These are phyloP conservation scores for Lactarius vividus DNA, from an alignment of 768 basidiomycete species.

Conservation along the genomic window DNA sequence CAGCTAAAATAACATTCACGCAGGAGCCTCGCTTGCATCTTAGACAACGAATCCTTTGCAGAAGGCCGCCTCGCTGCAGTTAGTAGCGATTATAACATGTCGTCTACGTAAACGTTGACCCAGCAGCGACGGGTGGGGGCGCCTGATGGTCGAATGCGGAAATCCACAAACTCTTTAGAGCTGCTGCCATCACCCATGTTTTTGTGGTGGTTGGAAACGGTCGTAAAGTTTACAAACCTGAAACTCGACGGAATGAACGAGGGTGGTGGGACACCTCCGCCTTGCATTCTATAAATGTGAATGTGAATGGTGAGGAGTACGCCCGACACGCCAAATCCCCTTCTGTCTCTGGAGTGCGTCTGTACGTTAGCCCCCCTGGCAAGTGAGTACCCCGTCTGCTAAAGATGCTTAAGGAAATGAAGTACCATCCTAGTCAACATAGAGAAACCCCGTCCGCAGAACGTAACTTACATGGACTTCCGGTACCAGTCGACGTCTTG, in stretches of 20 bases:
- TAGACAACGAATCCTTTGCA: conserved; percentile 23
- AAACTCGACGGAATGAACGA: conserved; percentile 16
- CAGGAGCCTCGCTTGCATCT: conserved; percentile 16
- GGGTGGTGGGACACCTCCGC: conserved; percentile 15
- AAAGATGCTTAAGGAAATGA: conserved; percentile 14
- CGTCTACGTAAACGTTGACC: conserved; percentile 23
- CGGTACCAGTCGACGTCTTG: conserved; percentile 11
- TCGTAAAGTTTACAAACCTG: conserved; percentile 22
- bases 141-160: conserved; percentile 13
- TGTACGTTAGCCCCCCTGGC: neutral
- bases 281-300: conserved; percentile 25
- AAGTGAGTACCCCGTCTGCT: conserved; percentile 19
- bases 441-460: neutral
- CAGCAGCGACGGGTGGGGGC: conserved; percentile 19
- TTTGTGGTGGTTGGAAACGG: conserved; percentile 13
- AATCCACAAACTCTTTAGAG: conserved; percentile 11
- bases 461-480: conserved; percentile 11
- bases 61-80: conserved; percentile 25
- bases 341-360: conserved; percentile 15
- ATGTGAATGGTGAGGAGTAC: conserved; percentile 12
- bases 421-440: conserved; percentile 3
- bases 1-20: conserved; percentile 10
- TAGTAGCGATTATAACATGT: conserved; percentile 24
- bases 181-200: conserved; percentile 17
- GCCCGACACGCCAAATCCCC: conserved; percentile 21